Conservation (phyloP, 371 early-diverging fungal species). For the Syncephalastrum contaminatum region DNA sequence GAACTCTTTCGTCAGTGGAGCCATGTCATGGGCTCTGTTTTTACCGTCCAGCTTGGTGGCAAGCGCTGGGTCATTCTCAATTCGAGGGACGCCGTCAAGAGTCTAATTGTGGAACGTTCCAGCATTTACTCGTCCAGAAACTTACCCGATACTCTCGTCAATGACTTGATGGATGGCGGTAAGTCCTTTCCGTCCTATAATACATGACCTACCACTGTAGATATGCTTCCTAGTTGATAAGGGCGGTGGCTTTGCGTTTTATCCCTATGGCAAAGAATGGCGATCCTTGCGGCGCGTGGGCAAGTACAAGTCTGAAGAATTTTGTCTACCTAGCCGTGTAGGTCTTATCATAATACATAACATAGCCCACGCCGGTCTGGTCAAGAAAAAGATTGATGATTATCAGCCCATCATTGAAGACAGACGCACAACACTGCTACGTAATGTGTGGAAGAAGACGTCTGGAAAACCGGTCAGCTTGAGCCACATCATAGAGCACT, state of each 20-base stretch:
- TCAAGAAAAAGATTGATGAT: constrained; percentile 32
- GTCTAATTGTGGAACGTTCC: constrained; percentile 39
- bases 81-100: constrained; percentile 28
- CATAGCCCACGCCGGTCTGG: constrained; percentile 36
- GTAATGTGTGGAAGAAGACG: constrained; percentile 5
- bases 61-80: constrained; percentile 47
- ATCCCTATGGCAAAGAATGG: constrained; percentile 45
- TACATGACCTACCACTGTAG: background rate
- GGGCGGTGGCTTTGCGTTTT: constrained; percentile 50
- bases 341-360: background rate
- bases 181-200: constrained; percentile 4
- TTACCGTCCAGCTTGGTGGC: constrained; percentile 37
- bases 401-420: constrained; percentile 42
- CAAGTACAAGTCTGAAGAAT: constrained; percentile 9
- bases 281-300: constrained; percentile 40
- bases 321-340: background rate
- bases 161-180: constrained; percentile 43
- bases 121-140: constrained; percentile 46
- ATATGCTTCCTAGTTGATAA: constrained; percentile 23
- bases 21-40: constrained; percentile 31
- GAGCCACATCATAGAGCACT: constrained; percentile 33
- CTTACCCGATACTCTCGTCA: constrained; percentile 29
- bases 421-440: constrained; percentile 18
- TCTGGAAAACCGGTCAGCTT: constrained; percentile 9
- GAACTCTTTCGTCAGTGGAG: constrained; percentile 44